A percentile compares a stretch with the other conserved stretches of the same genome.
Evolutionary conservation across 2,329 filamentous ascomycete genomes (phyloP).

Genomic region (Ploettnerulaceae sp.): DNA sequence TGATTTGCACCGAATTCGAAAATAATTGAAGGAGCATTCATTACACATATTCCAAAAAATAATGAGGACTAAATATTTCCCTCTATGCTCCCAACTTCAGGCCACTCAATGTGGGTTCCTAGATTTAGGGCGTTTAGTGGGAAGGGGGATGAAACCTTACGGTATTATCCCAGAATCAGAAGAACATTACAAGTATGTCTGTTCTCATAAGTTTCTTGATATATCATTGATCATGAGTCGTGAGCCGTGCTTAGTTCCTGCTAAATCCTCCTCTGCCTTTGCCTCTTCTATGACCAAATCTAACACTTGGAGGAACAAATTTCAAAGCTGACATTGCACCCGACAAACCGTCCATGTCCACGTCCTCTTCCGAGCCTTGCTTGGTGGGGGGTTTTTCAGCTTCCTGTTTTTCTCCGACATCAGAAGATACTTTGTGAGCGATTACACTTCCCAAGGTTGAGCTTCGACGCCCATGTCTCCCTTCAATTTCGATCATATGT

Average conservation of each 20-base stretch:
- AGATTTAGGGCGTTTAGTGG: too few species aligned
- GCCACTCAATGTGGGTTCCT: too few species aligned
- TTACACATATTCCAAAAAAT: too few species aligned
- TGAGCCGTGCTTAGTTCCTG: conserved; percentile 19
- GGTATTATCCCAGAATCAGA: too few species aligned
- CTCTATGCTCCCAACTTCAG: too few species aligned
- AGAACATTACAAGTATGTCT: too few species aligned
- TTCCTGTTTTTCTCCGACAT: conserved; percentile 7
- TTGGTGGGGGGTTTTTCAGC: conserved; percentile 29
- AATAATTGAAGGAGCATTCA: too few species aligned
- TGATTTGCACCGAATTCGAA: neutral
- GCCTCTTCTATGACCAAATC: conserved; percentile 45
- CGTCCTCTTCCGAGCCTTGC: conserved; percentile 19
- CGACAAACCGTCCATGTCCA: conserved; percentile 55
- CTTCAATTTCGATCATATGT: conserved; percentile 24
- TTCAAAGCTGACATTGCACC: conserved; percentile 66
- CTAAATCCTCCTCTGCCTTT: conserved; percentile 29
- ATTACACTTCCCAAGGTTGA: conserved; percentile 15
- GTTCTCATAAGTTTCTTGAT: conserved; percentile 1
- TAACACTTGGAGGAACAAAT: conserved; percentile 64
- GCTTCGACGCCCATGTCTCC: conserved; percentile 21
- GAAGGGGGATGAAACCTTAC: too few species aligned
- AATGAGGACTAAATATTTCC: too few species aligned
- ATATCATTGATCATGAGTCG: conserved; percentile 10
- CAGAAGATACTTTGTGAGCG: conserved; percentile 1